Evolutionary conservation across 345 rosid genomes (phyloP).

Genomic region (Salix exigua): DNA sequence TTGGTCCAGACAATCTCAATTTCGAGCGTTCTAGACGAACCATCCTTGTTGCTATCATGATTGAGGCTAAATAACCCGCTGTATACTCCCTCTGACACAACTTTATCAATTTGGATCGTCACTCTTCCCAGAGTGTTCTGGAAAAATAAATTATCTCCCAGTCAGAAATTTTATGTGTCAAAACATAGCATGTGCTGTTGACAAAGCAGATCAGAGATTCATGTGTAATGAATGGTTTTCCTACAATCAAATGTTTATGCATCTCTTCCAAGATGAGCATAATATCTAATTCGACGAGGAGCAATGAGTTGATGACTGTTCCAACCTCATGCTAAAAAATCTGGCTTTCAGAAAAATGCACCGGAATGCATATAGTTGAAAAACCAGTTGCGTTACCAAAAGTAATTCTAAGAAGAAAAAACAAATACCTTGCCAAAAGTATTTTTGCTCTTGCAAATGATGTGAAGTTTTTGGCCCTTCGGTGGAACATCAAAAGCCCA

Average conservation of each 20-base stretch:
- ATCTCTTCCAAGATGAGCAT: too few relatives aligned
- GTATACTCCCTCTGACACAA: slow-evolving; percentile 72
- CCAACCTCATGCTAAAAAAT: background rate
- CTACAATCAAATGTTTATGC: too few relatives aligned
- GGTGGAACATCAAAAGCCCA: slow-evolving; percentile 96
- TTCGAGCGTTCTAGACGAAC: slow-evolving; percentile 66
- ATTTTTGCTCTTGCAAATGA: slow-evolving; percentile 85
- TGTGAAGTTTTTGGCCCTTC: slow-evolving; percentile 88
- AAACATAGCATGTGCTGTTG: background rate
- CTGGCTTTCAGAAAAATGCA: background rate
- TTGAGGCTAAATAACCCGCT: slow-evolving; percentile 66
- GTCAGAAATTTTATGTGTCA: slow-evolving; percentile 1
- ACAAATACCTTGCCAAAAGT: slow-evolving; percentile 75
- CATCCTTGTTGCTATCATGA: slow-evolving; percentile 59
- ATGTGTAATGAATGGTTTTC: background rate
- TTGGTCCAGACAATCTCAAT: slow-evolving; percentile 76
- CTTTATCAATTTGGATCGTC: slow-evolving; percentile 83
- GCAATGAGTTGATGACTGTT: background rate
- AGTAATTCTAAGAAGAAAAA: slow-evolving; percentile 14
- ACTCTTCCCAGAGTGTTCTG: slow-evolving; percentile 81
- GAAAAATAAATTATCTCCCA: slow-evolving; percentile 15
- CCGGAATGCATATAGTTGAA: background rate
- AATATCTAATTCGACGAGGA: too few relatives aligned
- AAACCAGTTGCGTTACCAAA: slow-evolving; percentile 66
- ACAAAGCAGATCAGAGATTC: background rate